phyloP scores from a whole-genome alignment of 139 green algal genomes.

The Helicosporidium sp. region DNA sequence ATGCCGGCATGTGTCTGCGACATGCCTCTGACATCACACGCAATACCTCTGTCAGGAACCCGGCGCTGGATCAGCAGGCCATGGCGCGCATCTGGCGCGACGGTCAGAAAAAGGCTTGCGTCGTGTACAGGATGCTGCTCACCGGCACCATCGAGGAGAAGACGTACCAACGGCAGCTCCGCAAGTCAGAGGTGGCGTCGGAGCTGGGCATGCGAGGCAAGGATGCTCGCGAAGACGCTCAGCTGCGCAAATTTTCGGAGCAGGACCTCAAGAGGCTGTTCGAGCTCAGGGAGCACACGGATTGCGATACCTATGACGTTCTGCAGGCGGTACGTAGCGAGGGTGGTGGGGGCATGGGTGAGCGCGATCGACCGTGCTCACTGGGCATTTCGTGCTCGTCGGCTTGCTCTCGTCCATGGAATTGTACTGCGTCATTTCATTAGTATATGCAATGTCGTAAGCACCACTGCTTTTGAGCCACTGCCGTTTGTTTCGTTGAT shows the following conservation, averaged over 20 bases:
- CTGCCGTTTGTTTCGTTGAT: too few species aligned
- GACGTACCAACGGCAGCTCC: slow-evolving; percentile 67
- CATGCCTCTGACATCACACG: slow-evolving; percentile 10
- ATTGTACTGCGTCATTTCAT: background rate
- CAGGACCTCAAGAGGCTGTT: slow-evolving; percentile 61
- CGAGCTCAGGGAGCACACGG: slow-evolving; percentile 23
- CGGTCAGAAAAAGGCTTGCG: slow-evolving; percentile 52
- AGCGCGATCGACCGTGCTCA: background rate
- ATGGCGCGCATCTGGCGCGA: slow-evolving; percentile 70
- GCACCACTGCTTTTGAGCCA: background rate
- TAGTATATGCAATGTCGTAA: background rate
- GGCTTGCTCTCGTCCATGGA: background rate
- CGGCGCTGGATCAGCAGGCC: slow-evolving; percentile 39
- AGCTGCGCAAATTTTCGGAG: slow-evolving; percentile 39
- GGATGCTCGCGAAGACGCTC: slow-evolving; percentile 1
- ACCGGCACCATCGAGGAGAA: slow-evolving; percentile 74
- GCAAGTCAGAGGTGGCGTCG: slow-evolving; percentile 44
- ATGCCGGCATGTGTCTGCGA: background rate
- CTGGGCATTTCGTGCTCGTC: too few species aligned
- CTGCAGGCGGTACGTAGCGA: slow-evolving; percentile 18
- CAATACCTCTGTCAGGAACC: slow-evolving; percentile 30
- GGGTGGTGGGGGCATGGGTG: too few species aligned
- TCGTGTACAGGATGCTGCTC: slow-evolving; percentile 56
- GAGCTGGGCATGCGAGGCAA: slow-evolving; percentile 7
- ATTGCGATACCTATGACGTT: slow-evolving; percentile 38